Evolutionary conservation across 2,329 filamentous ascomycete species (phyloP).

Genomic region (Calonectria henricotiae): DNA sequence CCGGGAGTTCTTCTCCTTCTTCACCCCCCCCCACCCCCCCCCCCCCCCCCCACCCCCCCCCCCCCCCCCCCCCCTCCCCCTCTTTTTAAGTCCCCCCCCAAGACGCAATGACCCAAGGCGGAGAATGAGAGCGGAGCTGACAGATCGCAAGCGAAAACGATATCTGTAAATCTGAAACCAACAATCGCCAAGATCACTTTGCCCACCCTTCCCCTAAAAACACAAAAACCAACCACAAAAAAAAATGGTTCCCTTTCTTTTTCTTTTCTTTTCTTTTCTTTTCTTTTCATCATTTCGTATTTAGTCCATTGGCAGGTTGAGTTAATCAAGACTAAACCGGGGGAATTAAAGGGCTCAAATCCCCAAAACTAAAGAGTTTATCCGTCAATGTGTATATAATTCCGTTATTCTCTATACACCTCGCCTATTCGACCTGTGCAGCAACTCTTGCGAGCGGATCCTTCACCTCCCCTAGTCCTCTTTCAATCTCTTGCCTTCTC

Average conservation of each 20-base stretch:
- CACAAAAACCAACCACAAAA: too few species aligned
- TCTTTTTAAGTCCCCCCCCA: too few species aligned
- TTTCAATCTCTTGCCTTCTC: too few species aligned
- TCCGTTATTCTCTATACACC: not conserved
- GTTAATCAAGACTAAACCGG: not conserved
- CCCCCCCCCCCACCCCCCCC: too few species aligned
- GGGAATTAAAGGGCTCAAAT: not conserved
- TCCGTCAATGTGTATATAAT: slow-evolving; percentile 7
- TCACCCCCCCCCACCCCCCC: too few species aligned
- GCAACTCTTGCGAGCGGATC: not conserved
- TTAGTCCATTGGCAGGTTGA: not conserved
- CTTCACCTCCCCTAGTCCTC: not conserved
- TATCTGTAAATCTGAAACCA: slow-evolving; percentile 19
- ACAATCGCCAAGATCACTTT: not conserved
- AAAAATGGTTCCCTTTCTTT: too few species aligned
- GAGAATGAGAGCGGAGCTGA: slow-evolving; percentile 6
- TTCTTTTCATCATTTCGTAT: not conserved
- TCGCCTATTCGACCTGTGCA: slow-evolving; percentile 4
- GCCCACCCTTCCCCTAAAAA: too few species aligned
- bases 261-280: too few species aligned
- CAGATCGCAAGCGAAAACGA: slow-evolving; percentile 26
- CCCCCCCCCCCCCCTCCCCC: too few species aligned
- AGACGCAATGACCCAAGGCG: too few species aligned
- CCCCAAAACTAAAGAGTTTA: slow-evolving; percentile 10
- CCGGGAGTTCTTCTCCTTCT: not conserved